Evolutionary conservation across 805 yeast species (phyloP).

Genomic region (Suhomyces tanzawaensis): DNA sequence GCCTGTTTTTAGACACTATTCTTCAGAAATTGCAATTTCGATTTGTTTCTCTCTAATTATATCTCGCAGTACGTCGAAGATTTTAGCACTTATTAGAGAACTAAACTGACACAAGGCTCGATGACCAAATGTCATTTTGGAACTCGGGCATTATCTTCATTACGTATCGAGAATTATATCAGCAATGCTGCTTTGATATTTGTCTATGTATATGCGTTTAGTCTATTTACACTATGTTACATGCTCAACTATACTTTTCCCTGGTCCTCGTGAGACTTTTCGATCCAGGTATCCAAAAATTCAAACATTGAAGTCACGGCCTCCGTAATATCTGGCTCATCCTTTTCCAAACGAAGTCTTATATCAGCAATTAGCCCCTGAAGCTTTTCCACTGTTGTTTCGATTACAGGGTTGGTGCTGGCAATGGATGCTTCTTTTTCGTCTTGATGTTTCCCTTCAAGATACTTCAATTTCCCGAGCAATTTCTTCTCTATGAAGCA

Average conservation of each 20-base stretch:
- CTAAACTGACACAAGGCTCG: too few relatives aligned
- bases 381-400: constrained; percentile 11
- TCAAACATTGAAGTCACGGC: constrained; percentile 20
- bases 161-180: too few relatives aligned
- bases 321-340: constrained; percentile 24
- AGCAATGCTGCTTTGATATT: too few relatives aligned
- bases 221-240: background rate
- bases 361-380: constrained; percentile 38
- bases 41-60: too few relatives aligned
- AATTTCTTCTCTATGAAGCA: constrained; percentile 28
- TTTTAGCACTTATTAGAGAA: too few relatives aligned
- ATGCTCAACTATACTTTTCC: background rate
- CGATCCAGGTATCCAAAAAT: constrained; percentile 28
- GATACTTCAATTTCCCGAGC: constrained; percentile 12
- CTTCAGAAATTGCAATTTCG: too few relatives aligned
- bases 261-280: background rate
- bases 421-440: constrained; percentile 3
- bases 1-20: too few relatives aligned
- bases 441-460: background rate
- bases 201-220: background rate
- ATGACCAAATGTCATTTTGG: too few relatives aligned
- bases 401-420: background rate
- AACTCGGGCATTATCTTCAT: too few relatives aligned
- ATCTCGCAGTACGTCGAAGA: too few relatives aligned
- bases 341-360: constrained; percentile 28